Evolutionary conservation across 2,329 filamentous ascomycete genomes (phyloP), one percentile per base, ranked within the genome.

Genomic region (Colletotrichum graminicola): DNA sequence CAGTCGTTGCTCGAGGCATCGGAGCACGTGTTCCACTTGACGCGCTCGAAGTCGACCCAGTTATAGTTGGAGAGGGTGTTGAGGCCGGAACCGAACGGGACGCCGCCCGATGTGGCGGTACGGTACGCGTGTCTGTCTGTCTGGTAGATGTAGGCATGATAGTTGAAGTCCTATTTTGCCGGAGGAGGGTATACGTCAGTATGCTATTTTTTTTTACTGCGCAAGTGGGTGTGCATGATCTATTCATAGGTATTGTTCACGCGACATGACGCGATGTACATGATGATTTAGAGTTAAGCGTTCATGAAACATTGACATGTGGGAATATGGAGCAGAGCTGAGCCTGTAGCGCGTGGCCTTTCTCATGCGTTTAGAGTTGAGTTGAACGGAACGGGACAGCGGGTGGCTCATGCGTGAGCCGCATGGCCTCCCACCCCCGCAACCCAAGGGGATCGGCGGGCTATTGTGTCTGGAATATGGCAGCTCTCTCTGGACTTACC

Each of bases 31-130:
- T 83, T 78, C 90, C 91, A 93, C 76, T 90, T 89, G 60, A 85
- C 80, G 18, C 90, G 86, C 54, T 82, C 80, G 74, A 89, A 88
- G 72, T 86, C 84, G 8, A 86, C 78, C 84, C 86, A 92, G 73
- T 85, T 76, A 74, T 84, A 89, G 75, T 88, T 89, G 73, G 90
- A 84, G 54, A 92, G 77, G 0, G 88, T 89, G 81, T 92, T 93
- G 63, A 93, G 80, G 1, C 91, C 91, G 62, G 85, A 88, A 12
- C 91, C 91, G 74, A 92, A 84, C 0, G 83, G 86, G 0, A 89
- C 90, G 32, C 88, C 89, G n/a, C 91, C 90, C 6, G 89, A 90
- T 2, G 90, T 92, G 0, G 89, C 78, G 1, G 90, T 92, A 65
- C 90, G 85, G 78, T 87, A 86, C 4, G 88, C 82, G 75, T 91